Base-by-base conservation (phyloP, 2,329 filamentous ascomycete genomes). In the Penicillium olsonii region DNA sequence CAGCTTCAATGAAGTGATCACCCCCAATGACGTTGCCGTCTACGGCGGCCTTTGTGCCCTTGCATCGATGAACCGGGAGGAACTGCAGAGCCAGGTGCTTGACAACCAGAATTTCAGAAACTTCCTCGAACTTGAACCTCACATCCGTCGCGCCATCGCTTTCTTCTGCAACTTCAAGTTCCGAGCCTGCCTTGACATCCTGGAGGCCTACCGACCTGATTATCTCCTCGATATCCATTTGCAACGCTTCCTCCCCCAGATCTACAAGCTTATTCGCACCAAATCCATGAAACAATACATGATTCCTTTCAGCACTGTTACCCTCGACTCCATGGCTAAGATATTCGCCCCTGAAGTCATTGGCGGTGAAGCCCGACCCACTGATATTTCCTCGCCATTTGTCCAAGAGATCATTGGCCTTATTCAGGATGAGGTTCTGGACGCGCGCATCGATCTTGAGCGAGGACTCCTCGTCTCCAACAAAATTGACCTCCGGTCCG, bases 231-330 rank as follows among this genome's bases (percentile, higher is more conserved):
- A 99, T 65, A 76, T 96, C 17, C 87, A 96, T 68, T 81, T 99
- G 6, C 85, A 88, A 51, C 83, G 79, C 54, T 88, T 95, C 57
- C 77, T 96, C 15, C 66, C 79, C 31, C 73, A 75, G 1, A 77
- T 99, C 17, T 94, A 92, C 73, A 76, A 80, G 10, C 76, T 78
- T 40, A 91, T 99, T 59, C 84, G 94, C 50, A 88, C 82, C 63
- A 96, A 96, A 75, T 92, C 92, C 63, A 96, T 99, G 51, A 83
- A 92, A 19, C 90, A 96, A 65, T 97, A 96, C 72, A 87, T 96
- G 61, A 80, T 90, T 19, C 92, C 94, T 0, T 99, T 95, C 70
- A 95, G 87, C 35, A 87, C 86, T 57, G 90, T 96, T 53, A 92
- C 88, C 0, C 77, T 97, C 4, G 80, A 86, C 17, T 90, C 84